phyloP scores from a whole-genome alignment of 2,329 filamentous ascomycete species.

The Ascochyta koolunga region DNA sequence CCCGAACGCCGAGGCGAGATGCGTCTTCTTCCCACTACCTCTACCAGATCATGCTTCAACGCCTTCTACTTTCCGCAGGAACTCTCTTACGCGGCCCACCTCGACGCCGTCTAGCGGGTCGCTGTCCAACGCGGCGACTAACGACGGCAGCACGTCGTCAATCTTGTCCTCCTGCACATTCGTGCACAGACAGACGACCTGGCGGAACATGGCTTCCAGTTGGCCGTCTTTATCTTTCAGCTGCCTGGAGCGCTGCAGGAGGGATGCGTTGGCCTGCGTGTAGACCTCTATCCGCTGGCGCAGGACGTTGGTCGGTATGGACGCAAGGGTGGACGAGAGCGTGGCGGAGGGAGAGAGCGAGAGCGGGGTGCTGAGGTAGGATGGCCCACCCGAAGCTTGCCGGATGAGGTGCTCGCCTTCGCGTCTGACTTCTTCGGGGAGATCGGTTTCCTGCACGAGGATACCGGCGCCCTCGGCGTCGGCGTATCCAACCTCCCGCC shows the following conservation, averaged over 20 bases:
- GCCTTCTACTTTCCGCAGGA: slow-evolving; percentile 78
- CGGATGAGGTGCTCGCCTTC: slow-evolving; percentile 35
- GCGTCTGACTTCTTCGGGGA: slow-evolving; percentile 39
- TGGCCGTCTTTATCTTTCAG: slow-evolving; percentile 82
- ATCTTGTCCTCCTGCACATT: slow-evolving; percentile 78
- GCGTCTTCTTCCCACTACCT: no score
- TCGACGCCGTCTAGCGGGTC: slow-evolving; percentile 73
- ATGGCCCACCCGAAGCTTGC: slow-evolving; percentile 37
- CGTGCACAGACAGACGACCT: slow-evolving; percentile 86
- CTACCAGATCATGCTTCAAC: slow-evolving; percentile 53
- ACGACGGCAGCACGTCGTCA: slow-evolving; percentile 76
- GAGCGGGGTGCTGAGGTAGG: slow-evolving; percentile 38
- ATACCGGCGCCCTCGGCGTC: slow-evolving; percentile 49
- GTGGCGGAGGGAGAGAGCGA: slow-evolving; percentile 39
- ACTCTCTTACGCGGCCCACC: slow-evolving; percentile 76
- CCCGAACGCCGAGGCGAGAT: no score
- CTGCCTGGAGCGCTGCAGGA: slow-evolving; percentile 70
- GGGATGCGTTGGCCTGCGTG: slow-evolving; percentile 68
- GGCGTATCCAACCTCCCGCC: slow-evolving; percentile 53
- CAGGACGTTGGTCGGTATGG: slow-evolving; percentile 51
- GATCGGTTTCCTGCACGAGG: slow-evolving; percentile 33
- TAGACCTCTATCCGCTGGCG: slow-evolving; percentile 74
- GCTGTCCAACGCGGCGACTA: slow-evolving; percentile 88
- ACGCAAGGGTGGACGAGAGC: slow-evolving; percentile 47
- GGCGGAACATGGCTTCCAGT: slow-evolving; percentile 84